phyloP scores from a whole-genome alignment of 768 basidiomycete species.

The Macrolepiota albuminosa region DNA sequence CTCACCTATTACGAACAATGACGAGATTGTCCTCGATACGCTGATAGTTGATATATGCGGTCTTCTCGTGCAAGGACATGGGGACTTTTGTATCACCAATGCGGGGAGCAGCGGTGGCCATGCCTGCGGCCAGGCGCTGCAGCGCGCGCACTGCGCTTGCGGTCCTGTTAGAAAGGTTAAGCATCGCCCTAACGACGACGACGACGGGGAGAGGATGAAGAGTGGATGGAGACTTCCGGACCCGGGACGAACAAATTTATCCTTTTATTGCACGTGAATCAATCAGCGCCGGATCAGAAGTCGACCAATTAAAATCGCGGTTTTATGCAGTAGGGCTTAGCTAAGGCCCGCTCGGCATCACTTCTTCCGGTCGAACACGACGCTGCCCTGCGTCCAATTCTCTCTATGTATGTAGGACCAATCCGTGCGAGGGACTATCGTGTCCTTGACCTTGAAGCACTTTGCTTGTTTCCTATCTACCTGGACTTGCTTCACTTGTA shows the following conservation, averaged over 20 bases:
- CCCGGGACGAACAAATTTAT: slow-evolving; percentile 35
- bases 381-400: not conserved
- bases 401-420: not conserved
- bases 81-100: slow-evolving; percentile 89
- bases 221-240: slow-evolving; percentile 30
- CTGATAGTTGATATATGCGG: slow-evolving; percentile 88
- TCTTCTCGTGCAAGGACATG: slow-evolving; percentile 83
- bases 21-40: slow-evolving; percentile 97
- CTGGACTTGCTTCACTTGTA: not conserved
- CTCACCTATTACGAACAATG: slow-evolving; percentile 76
- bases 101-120: slow-evolving; percentile 76
- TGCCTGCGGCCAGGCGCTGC: slow-evolving; percentile 55
- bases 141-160: slow-evolving; percentile 48
- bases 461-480: too few species aligned
- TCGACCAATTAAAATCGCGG: slow-evolving; percentile 28
- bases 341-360: slow-evolving; percentile 1
- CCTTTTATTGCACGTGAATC: slow-evolving; percentile 35
- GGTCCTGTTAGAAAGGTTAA: slow-evolving; percentile 51
- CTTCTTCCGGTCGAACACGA: not conserved
- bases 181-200: slow-evolving; percentile 50
- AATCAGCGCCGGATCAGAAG: slow-evolving; percentile 7
- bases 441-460: not conserved
- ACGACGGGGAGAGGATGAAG: slow-evolving; percentile 17
- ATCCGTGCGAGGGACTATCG: not conserved
- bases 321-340: slow-evolving; percentile 18